These are phyloP conservation scores for Puccinia polysora DNA, from an alignment of 1,284 basidiomycete genomes.

Conservation along the genomic window DNA sequence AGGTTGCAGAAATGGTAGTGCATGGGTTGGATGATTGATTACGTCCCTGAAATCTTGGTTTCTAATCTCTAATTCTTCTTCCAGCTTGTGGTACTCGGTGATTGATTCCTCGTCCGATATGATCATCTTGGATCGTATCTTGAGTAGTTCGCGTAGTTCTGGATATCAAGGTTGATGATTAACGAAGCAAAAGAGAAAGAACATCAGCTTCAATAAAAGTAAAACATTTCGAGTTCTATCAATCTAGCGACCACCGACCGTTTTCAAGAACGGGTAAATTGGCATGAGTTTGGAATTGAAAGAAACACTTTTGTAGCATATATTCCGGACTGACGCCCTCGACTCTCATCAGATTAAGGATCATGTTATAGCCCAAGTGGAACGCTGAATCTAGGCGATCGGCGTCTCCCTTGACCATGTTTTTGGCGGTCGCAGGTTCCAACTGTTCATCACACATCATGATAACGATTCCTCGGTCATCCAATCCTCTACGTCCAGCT, in stretches of 20 bases:
- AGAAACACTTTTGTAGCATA: slow-evolving; percentile 97
- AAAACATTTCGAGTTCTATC: too few species aligned
- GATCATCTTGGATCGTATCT: slow-evolving; percentile 62
- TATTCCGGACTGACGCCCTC: slow-evolving; percentile 97
- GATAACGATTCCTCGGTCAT: slow-evolving; percentile 98
- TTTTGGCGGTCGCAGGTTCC: slow-evolving; percentile 84
- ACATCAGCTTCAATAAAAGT: too few species aligned
- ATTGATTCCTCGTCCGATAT: slow-evolving; percentile 80
- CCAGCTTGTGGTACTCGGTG: slow-evolving; percentile 82
- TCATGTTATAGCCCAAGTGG: slow-evolving; percentile 99
- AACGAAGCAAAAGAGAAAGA: slow-evolving; percentile 50
- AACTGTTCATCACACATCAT: slow-evolving; percentile 99
- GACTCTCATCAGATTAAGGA: slow-evolving; percentile 96
- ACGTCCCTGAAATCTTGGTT: slow-evolving; percentile 76
- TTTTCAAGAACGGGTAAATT: slow-evolving; percentile 78
- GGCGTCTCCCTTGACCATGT: slow-evolving; percentile 97
- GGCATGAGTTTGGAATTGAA: slow-evolving; percentile 92
- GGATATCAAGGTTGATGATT: slow-evolving; percentile 57
- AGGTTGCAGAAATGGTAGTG: slow-evolving; percentile 84
- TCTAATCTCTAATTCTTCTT: slow-evolving; percentile 85
- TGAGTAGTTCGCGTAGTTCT: slow-evolving; percentile 61
- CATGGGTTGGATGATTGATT: slow-evolving; percentile 88
- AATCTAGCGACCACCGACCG: slow-evolving; percentile 29
- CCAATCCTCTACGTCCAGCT: slow-evolving; percentile 91
- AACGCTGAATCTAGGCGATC: slow-evolving; percentile 97